Evolutionary conservation across 257 asterid genomes (phyloP), one percentile per base, ranked within the genome.

Genomic region (Nicotiana attenuata): DNA sequence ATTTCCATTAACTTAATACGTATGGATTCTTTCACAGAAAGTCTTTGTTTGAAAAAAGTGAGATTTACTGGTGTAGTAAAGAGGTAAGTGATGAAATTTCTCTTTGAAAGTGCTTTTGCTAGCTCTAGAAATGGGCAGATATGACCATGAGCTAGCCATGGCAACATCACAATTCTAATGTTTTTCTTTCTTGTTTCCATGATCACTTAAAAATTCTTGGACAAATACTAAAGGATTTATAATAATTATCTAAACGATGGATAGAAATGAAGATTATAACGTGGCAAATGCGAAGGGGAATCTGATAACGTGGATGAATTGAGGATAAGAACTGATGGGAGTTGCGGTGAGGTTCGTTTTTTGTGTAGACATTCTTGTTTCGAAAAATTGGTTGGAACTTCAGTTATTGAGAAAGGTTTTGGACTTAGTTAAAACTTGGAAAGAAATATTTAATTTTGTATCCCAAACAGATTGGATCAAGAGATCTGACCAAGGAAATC

Each of bases 91-190:
- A 56, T 38, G 85, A 89, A 89, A 87, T 91, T 89, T 67, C 86
- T 83, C n/a, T 67, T 84, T 5, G 92, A 28, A 22, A 92, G 92
- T 78, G 84, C 65, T 77, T 87, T 90, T 86, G 94, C 97, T 5
- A 91, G 94, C 50, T 89, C 91, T 4, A 94, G 86, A 81, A 87
- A 89, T 16, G 97, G 90, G 22, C 89, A 81, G 45, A 90, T 89
- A 80, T 94, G 98, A 86, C 93, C 95, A 45, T 91, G 89, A 33
- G 93, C 94, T 65, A 90, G 86, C 96, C 97, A 94, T 88, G 97
- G 97, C 8, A 92, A 75, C 94, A 92, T 89, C 5, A 92, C 16
- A 38, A 94, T 80, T 60, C 86, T 91, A 7, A 77, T 82, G 80
- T 92, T 89, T 81, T 83, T 88, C 50, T 38, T 81, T 55, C 89